These are phyloP conservation scores for Neofusicoccum ribis DNA, from an alignment of 2,329 filamentous ascomycete genomes.

Conservation along the genomic window DNA sequence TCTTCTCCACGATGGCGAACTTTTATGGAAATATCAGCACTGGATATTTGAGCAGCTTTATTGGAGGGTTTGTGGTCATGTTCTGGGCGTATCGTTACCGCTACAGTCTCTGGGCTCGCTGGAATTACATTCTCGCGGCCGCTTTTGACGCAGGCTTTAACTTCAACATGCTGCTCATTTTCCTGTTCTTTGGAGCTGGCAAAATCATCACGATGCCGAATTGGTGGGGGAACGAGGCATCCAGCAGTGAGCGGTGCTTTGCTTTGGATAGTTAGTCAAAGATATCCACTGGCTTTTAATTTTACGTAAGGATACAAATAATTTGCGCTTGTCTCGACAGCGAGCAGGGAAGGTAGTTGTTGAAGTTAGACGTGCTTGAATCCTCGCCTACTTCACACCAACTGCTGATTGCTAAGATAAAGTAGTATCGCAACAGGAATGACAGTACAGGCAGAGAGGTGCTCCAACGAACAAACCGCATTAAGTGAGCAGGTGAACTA, in stretches of 20 bases:
- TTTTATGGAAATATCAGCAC: conserved; percentile 65
- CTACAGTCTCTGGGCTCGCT: conserved; percentile 60
- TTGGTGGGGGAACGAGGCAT: conserved; percentile 63
- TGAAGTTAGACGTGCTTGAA: too few relatives aligned
- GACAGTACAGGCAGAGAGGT: too few relatives aligned
- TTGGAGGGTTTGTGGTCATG: conserved; percentile 63
- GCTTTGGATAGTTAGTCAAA: conserved; percentile 37
- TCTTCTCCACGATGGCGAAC: conserved; percentile 55
- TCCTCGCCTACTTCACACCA: too few relatives aligned
- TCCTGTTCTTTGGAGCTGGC: conserved; percentile 59
- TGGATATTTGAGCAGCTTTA: conserved; percentile 56
- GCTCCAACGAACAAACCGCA: too few relatives aligned
- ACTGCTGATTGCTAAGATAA: too few relatives aligned
- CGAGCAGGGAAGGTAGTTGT: too few relatives aligned
- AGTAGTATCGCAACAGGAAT: too few relatives aligned
- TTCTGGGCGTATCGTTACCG: conserved; percentile 58
- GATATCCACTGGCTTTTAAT: too few relatives aligned
- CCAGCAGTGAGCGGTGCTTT: conserved; percentile 61
- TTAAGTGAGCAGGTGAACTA: too few relatives aligned
- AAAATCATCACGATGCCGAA: conserved; percentile 61
- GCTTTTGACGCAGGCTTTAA: conserved; percentile 65
- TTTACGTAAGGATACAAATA: too few relatives aligned
- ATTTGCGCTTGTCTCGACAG: too few relatives aligned
- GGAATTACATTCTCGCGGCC: conserved; percentile 62
- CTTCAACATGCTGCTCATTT: conserved; percentile 62